Base-by-base conservation (phyloP, 441 rosid genomes). In the Dalechampia spathulata region DNA sequence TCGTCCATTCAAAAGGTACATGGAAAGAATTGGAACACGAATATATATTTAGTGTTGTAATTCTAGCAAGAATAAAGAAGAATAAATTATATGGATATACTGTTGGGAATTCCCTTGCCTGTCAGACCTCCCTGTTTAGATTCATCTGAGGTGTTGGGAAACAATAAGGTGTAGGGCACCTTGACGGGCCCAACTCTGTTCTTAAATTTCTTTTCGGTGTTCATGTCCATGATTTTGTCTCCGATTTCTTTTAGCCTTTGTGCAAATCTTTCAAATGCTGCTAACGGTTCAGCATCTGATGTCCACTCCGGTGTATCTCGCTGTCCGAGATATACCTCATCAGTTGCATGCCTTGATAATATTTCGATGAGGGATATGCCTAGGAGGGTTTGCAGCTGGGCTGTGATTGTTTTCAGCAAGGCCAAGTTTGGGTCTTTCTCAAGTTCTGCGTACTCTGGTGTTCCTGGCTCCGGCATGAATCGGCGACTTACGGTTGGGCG, bases 381-480 rank as follows among this genome's bases (percentile, higher is more conserved):
- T 0, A 87, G 76, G 1, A 90, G 78, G 13, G 96, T 82, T 42
- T 85, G 95, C 28, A 82, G 45, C 63, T 82, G 96, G 2, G 95
- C 80, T 15, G 92, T 87, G 74, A 87, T 83, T 26, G 95, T 83
- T 57, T 85, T 85, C 52, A 87, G 80, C 76, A 62, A 85, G 13
- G 75, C 84, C 66, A 57, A 28, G 6, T 90, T 83, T 0, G 79
- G 79, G 61, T 87, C 25, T 46, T 58, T 46, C 52, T 53, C 73
- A 4, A 90, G 79, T 42, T 87, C 95, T 1, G 61, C 34, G n/a
- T 82, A 83, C 56, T 85, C 96, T 0, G 71, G 34, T 0, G 88
- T 87, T 27, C 92, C 96, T 22, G 81, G 78, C 66, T 85, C 95
- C 0, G 96, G 98, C 96, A 90, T 90, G 71, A 87, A 87, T 23